Percentiles rank a stretch among this genome's conserved stretches.
Conservation (phyloP, 768 basidiomycete genomes). For the Galerina sulciceps region DNA sequence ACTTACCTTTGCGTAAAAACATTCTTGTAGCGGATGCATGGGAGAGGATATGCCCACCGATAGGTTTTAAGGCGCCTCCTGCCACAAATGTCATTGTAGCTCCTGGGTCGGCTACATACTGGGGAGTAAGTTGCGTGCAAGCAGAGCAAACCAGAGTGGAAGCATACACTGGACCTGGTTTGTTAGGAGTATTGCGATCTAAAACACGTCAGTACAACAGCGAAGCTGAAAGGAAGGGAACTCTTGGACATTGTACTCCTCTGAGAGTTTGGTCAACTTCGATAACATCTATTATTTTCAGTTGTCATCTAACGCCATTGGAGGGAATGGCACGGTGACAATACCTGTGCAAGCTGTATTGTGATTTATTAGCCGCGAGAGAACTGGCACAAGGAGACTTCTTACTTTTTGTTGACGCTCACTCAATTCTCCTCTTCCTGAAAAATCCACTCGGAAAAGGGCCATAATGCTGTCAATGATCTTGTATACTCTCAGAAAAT, state of each 20-base stretch:
- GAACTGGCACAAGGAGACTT: neutral
- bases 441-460: constrained; percentile 91
- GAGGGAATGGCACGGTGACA: neutral
- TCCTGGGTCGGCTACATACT: constrained; percentile 80
- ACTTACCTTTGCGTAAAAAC: constrained; percentile 83
- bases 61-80: constrained; percentile 89
- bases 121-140: neutral
- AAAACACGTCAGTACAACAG: constrained; percentile 5
- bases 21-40: constrained; percentile 89
- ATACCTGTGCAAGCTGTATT: constrained; percentile 79
- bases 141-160: neutral
- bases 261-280: constrained; percentile 87
- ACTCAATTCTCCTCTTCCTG: constrained; percentile 91
- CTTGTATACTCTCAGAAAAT: constrained; percentile 39
- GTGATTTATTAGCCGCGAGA: constrained; percentile 2
- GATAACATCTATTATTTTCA: constrained; percentile 74
- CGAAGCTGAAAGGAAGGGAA: neutral
- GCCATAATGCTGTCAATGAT: constrained; percentile 98
- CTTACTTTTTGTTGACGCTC: constrained; percentile 89
- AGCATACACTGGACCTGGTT: constrained; percentile 88
- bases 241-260: constrained; percentile 80
- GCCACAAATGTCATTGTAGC: constrained; percentile 96
- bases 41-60: constrained; percentile 88
- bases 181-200: constrained; percentile 88
- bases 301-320: neutral